Evolutionary conservation across 176 grass and related monocot genomes (phyloP).

Genomic region (Ananas comosus): DNA sequence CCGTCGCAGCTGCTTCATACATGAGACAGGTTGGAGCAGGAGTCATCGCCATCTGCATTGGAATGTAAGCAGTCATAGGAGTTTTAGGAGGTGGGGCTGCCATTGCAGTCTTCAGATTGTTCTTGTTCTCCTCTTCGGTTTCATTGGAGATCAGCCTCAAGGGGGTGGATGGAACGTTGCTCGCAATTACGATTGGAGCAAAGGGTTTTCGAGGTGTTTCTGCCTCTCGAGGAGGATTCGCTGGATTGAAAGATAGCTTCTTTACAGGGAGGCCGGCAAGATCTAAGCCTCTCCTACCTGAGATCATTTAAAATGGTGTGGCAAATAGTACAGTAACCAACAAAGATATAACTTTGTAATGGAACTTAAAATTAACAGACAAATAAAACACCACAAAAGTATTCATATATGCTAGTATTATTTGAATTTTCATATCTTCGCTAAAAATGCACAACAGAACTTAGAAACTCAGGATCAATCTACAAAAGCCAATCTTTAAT

Average conservation of each 20-base stretch:
- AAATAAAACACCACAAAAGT: no score
- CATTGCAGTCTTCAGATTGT: conserved; percentile 18
- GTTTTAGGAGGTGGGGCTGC: conserved; percentile 20
- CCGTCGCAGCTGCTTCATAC: conserved; percentile 17
- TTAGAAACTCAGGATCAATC: no score
- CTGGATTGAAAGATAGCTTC: conserved; percentile 51
- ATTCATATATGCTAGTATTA: no score
- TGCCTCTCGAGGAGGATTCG: conserved; percentile 20
- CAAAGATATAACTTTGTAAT: no score
- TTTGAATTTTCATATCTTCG: no score
- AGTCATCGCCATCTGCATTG: conserved; percentile 48
- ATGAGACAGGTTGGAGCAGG: conserved; percentile 27
- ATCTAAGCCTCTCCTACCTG: conserved; percentile 42
- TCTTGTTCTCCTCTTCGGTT: conserved; percentile 37
- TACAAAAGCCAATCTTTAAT: no score
- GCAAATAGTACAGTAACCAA: neutral
- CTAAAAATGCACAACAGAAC: no score
- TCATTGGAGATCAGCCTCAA: neutral
- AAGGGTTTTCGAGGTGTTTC: conserved; percentile 51
- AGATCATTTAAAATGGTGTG: neutral
- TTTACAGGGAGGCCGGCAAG: conserved; percentile 29
- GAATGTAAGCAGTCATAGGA: conserved; percentile 14
- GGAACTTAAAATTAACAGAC: no score
- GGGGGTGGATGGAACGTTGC: conserved; percentile 24
- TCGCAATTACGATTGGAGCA: conserved; percentile 22